Percentiles rank a stretch among this genome's conserved stretches.
These are phyloP conservation scores for Eucalyptus curtisii DNA, from an alignment of 345 rosid genomes.

Conservation along the genomic window DNA sequence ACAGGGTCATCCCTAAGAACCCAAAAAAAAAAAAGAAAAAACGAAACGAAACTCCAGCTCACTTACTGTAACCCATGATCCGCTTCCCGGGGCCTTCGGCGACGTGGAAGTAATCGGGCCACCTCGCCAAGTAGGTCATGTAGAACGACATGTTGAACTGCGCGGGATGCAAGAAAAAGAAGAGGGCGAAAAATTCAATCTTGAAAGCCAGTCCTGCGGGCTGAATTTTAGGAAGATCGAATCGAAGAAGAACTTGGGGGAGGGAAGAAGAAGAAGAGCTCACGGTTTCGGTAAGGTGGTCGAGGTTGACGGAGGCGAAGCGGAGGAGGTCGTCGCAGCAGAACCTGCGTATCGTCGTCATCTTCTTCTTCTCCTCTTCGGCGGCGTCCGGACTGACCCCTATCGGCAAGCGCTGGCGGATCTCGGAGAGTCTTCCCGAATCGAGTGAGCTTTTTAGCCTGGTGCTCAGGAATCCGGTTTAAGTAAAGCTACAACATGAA, in stretches of 20 bases:
- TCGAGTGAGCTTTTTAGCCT: background rate
- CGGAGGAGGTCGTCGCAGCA: constrained; percentile 94
- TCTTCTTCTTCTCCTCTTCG: constrained; percentile 12
- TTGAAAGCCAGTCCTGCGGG: background rate
- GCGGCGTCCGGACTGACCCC: no score
- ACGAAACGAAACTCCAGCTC: background rate
- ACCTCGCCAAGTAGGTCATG: constrained; percentile 93
- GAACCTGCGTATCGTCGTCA: constrained; percentile 89
- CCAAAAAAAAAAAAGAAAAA: background rate
- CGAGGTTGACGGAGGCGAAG: constrained; percentile 70
- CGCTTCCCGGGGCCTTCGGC: constrained; percentile 71
- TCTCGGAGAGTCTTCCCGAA: background rate
- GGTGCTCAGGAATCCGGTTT: background rate
- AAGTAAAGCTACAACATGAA: background rate
- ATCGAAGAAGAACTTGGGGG: background rate
- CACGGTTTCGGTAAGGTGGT: constrained; percentile 95
- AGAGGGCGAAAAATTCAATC: background rate
- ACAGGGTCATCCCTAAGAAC: background rate
- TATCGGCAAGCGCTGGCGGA: no score
- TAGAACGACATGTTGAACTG: constrained; percentile 97
- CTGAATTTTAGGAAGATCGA: accelerated
- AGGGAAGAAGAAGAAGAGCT: background rate
- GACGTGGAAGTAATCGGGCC: constrained; percentile 96
- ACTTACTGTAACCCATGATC: constrained; percentile 83
- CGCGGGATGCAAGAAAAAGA: background rate